phyloP scores from a whole-genome alignment of 2,329 filamentous ascomycete genomes.

The Fusarium sp. region DNA sequence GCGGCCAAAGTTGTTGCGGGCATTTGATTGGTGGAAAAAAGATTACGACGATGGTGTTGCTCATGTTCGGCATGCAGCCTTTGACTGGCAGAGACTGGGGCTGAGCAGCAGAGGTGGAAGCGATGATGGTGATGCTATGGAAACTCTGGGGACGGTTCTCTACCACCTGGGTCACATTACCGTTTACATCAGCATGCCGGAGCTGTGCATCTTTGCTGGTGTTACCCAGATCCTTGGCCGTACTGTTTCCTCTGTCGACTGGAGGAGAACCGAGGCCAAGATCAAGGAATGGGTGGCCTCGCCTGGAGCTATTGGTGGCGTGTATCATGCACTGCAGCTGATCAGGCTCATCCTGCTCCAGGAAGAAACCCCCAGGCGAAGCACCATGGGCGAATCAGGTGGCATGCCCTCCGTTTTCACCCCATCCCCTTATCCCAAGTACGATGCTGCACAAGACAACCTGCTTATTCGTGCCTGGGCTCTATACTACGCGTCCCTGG shows the following conservation, averaged over 20 bases:
- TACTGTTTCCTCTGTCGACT: constrained; percentile 43
- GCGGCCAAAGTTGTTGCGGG: constrained; percentile 42
- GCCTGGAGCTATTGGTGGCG: constrained; percentile 43
- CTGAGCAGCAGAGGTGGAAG: constrained; percentile 43
- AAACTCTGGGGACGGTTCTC: constrained; percentile 43
- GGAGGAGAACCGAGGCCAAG: constrained; percentile 45
- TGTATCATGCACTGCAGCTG: constrained; percentile 44
- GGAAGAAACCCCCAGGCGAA: constrained; percentile 32
- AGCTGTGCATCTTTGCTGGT: constrained; percentile 45
- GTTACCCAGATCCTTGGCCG: constrained; percentile 44
- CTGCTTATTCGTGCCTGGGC: constrained; percentile 43
- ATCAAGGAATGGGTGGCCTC: constrained; percentile 47
- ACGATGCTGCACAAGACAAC: constrained; percentile 42
- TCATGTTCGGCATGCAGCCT: constrained; percentile 44
- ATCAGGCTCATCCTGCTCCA: constrained; percentile 42
- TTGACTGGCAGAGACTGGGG: constrained; percentile 45
- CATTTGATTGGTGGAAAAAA: constrained; percentile 47
- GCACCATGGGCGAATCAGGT: constrained; percentile 17
- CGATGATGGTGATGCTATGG: constrained; percentile 45
- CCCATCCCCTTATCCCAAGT: constrained; percentile 39
- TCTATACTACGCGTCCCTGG: constrained; percentile 44
- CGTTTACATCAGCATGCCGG: constrained; percentile 46
- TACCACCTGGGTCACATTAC: constrained; percentile 46
- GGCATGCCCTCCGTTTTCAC: constrained; percentile 28
- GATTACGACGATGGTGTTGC: constrained; percentile 46